phyloP scores from a whole-genome alignment of 2,329 filamentous ascomycete species.

The Byssochlamys sp. region DNA sequence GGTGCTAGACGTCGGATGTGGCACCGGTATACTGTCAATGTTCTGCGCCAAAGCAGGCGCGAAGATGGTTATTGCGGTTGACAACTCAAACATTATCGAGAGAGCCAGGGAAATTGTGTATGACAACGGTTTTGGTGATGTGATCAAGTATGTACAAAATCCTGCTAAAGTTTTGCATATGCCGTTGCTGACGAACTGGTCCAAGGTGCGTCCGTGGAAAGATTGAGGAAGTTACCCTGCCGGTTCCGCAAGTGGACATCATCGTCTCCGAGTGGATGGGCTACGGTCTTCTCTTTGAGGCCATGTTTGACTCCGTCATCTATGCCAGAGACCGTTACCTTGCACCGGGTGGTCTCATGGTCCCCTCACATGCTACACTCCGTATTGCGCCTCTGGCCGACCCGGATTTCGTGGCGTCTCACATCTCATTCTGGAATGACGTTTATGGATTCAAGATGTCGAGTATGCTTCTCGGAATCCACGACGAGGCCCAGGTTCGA shows the following conservation, averaged over 20 bases:
- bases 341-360: conserved; percentile 67
- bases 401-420: conserved; percentile 64
- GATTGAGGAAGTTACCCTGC: conserved; percentile 75
- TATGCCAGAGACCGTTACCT: conserved; percentile 82
- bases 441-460: conserved; percentile 94
- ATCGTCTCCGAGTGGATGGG: conserved; percentile 99
- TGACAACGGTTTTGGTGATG: conserved; percentile 63
- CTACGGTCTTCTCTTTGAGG: conserved; percentile 84
- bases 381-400: conserved; percentile 74
- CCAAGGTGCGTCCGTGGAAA: conserved; percentile 63
- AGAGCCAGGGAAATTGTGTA: conserved; percentile 78
- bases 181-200: neutral
- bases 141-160: conserved; percentile 49
- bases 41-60: conserved; percentile 89
- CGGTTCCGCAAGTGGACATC: conserved; percentile 74
- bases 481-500: conserved; percentile 71
- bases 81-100: conserved; percentile 82
- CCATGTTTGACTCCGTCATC: conserved; percentile 88
- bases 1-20: conserved; percentile 75
- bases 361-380: conserved; percentile 75
- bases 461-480: conserved; percentile 73
- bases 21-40: conserved; percentile 78
- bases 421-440: conserved; percentile 76
- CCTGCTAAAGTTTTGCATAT: neutral
- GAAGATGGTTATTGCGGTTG: conserved; percentile 75